These are phyloP conservation scores for Ogataea naganishii DNA, from an alignment of 805 yeast genomes.

Conservation along the genomic window DNA sequence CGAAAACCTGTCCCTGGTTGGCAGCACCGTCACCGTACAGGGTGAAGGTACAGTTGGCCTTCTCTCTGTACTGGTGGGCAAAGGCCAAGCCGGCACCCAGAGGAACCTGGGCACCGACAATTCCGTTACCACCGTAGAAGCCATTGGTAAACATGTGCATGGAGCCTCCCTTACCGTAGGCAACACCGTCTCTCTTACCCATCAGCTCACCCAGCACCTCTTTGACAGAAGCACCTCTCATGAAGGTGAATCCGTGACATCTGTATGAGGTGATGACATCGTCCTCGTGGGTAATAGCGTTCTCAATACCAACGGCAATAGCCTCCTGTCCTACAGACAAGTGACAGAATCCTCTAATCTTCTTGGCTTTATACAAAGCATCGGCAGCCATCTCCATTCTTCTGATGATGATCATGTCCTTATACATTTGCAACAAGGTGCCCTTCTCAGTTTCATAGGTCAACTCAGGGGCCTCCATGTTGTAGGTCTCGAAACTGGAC, in stretches of 20 bases:
- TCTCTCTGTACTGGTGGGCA: conserved; percentile 90
- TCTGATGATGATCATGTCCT: conserved; percentile 88
- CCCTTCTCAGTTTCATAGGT: conserved; percentile 73
- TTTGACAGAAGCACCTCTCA: conserved; percentile 91
- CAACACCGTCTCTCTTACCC: conserved; percentile 94
- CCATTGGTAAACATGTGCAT: conserved; percentile 97
- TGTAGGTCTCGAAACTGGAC: conserved; percentile 77
- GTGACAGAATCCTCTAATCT: conserved; percentile 98
- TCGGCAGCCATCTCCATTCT: conserved; percentile 99
- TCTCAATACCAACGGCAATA: conserved; percentile 96
- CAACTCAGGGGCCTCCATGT: conserved; percentile 64
- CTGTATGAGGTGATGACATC: conserved; percentile 94
- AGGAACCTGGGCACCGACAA: conserved; percentile 99
- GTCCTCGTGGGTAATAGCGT: conserved; percentile 80
- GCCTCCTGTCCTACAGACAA: conserved; percentile 98
- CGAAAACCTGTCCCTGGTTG: conserved; percentile 98
- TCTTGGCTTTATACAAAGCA: conserved; percentile 95
- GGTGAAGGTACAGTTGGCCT: conserved; percentile 71
- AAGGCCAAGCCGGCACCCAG: conserved; percentile 98
- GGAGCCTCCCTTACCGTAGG: conserved; percentile 98
- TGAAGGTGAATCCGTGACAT: conserved; percentile 97
- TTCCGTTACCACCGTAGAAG: conserved; percentile 99
- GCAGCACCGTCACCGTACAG: conserved; percentile 99
- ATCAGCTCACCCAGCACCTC: conserved; percentile 89
- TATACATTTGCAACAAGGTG: conserved; percentile 83